A percentile compares a stretch with the other conserved stretches of the same genome.
phyloP scores from a whole-genome alignment of 768 basidiomycete genomes.

The Rossbeevera mucosa region DNA sequence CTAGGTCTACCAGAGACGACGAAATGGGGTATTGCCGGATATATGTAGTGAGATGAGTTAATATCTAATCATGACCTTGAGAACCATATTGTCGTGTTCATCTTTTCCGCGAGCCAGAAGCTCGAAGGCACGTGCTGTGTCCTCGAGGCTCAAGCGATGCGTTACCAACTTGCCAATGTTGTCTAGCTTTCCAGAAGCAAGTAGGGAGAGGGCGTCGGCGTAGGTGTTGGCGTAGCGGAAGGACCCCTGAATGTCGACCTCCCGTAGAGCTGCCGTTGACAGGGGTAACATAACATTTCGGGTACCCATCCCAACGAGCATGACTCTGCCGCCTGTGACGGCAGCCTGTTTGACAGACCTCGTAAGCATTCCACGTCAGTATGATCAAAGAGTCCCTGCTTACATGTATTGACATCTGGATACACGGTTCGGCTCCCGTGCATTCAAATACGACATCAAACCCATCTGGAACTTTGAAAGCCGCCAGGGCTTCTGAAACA shows the following conservation, averaged over 20 bases:
- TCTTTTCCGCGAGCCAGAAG: slow-evolving; percentile 74
- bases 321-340: slow-evolving; percentile 79
- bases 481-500: slow-evolving; percentile 45
- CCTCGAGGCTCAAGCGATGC: slow-evolving; percentile 63
- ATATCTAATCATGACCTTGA: slow-evolving; percentile 87
- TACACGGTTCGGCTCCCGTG: slow-evolving; percentile 88
- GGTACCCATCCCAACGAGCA: slow-evolving; percentile 95
- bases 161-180: slow-evolving; percentile 74
- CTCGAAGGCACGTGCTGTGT: slow-evolving; percentile 75
- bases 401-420: slow-evolving; percentile 88
- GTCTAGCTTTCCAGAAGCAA: slow-evolving; percentile 58
- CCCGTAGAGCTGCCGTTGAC: slow-evolving; percentile 74
- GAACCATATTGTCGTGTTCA: slow-evolving; percentile 72
- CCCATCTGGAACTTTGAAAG: slow-evolving; percentile 64
- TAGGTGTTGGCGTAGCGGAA: slow-evolving; percentile 93
- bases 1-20: slow-evolving; percentile 7
- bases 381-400: slow-evolving; percentile 35
- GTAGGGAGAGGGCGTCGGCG: slow-evolving; percentile 74
- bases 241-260: slow-evolving; percentile 89
- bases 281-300: slow-evolving; percentile 79
- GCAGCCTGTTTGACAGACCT: slow-evolving; percentile 54
- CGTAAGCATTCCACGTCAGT: slow-evolving; percentile 12
- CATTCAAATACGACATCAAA: slow-evolving; percentile 95
- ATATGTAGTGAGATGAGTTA: slow-evolving; percentile 31
- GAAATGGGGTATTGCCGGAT: slow-evolving; percentile 1